Percentiles rank a stretch among this genome's conserved stretches.
Evolutionary conservation across 2,329 filamentous ascomycete genomes (phyloP).

Genomic region (Botryotinia globosa): DNA sequence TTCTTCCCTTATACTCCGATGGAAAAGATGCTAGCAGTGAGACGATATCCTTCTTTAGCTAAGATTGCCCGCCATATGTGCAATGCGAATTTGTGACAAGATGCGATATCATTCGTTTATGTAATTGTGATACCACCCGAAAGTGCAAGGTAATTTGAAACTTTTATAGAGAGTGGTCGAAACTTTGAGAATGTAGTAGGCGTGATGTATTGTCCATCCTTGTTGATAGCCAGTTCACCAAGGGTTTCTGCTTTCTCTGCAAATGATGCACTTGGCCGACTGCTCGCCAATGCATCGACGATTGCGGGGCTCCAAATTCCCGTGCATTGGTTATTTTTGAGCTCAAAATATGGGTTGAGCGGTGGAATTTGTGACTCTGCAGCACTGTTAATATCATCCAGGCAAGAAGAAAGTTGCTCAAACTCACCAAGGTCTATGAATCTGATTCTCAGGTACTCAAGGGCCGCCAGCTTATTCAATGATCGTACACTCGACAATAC

Average conservation of each 20-base stretch:
- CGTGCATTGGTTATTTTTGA: constrained; percentile 58
- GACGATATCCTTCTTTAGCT: neutral
- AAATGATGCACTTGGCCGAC: constrained; percentile 58
- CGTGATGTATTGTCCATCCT: constrained; percentile 50
- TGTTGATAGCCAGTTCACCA: constrained; percentile 54
- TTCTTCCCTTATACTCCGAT: constrained; percentile 17
- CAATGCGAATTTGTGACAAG: constrained; percentile 1
- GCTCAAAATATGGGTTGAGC: constrained; percentile 69
- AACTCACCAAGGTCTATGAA: constrained; percentile 67
- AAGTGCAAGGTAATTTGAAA: constrained; percentile 33
- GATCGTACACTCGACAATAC: constrained; percentile 62
- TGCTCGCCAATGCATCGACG: constrained; percentile 55
- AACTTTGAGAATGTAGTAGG: constrained; percentile 32
- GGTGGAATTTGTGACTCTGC: constrained; percentile 68
- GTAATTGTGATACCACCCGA: constrained; percentile 34
- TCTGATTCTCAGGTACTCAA: constrained; percentile 66
- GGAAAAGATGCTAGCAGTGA: neutral
- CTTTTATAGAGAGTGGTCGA: constrained; percentile 35
- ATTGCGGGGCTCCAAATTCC: constrained; percentile 73
- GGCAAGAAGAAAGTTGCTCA: neutral
- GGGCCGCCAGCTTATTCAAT: constrained; percentile 54
- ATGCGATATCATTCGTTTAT: constrained; percentile 18
- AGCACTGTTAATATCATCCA: constrained; percentile 12
- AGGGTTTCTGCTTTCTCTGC: constrained; percentile 63
- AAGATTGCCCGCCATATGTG: constrained; percentile 4